phyloP scores from a whole-genome alignment of 306 rosid species.

The Canavalia gladiata region DNA sequence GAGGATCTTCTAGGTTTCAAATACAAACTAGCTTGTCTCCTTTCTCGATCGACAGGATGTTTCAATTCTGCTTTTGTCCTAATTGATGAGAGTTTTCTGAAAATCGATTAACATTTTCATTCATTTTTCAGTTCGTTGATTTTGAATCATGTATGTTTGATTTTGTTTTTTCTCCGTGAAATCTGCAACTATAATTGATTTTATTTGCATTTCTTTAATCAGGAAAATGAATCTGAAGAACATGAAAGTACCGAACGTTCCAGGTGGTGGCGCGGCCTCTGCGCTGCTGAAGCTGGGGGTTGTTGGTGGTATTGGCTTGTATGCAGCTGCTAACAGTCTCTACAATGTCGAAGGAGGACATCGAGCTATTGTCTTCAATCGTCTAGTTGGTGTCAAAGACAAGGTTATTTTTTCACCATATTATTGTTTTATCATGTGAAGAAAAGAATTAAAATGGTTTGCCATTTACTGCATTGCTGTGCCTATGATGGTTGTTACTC shows the following conservation, averaged over 20 bases:
- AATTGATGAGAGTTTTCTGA: not conserved
- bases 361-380: slow-evolving; percentile 88
- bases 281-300: slow-evolving; percentile 64
- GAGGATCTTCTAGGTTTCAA: not conserved
- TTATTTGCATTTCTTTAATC: slow-evolving; percentile 1
- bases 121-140: not conserved
- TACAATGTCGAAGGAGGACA: slow-evolving; percentile 95
- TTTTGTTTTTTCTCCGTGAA: not conserved
- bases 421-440: not conserved
- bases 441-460: not conserved
- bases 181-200: not conserved
- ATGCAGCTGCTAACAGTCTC: slow-evolving; percentile 74
- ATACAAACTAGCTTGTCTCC: not conserved
- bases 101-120: not conserved
- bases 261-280: slow-evolving; percentile 70
- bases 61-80: slow-evolving; percentile 27
- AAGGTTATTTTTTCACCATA: slow-evolving; percentile 60
- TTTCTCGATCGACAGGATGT: not conserved
- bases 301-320: slow-evolving; percentile 70
- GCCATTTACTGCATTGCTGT: not conserved
- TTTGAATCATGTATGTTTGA: not conserved
- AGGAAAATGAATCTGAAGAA: slow-evolving; percentile 50
- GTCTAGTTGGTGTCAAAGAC: slow-evolving; percentile 76
- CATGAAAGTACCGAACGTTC: slow-evolving; percentile 59
- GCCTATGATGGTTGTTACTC: not conserved